These are phyloP conservation scores for Aspergillus sparsus DNA, from an alignment of 495 filamentous ascomycete genomes.

Conservation along the genomic window DNA sequence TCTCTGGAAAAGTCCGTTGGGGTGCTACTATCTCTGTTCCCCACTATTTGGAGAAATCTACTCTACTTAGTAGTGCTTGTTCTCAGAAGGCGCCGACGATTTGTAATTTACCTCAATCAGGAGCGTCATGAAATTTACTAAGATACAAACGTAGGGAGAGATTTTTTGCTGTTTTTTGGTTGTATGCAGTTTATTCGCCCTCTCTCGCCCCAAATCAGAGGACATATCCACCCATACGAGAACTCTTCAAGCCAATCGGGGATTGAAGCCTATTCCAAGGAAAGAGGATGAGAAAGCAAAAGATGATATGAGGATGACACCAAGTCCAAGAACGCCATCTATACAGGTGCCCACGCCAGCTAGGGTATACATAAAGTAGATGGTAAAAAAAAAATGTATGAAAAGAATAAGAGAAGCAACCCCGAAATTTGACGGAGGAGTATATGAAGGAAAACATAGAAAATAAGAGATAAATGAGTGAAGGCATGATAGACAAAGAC, in stretches of 20 bases:
- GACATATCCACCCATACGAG: constrained; percentile 6
- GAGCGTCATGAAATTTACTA: too few relatives aligned
- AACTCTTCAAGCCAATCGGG: neutral
- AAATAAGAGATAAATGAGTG: constrained; percentile 4
- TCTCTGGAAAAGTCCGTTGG: neutral
- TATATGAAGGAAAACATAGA: constrained; percentile 11
- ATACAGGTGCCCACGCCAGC: constrained; percentile 38
- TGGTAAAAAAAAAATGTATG: neutral
- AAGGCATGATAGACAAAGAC: constrained; percentile 4
- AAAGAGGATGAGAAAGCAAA: constrained; percentile 5
- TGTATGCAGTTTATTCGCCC: neutral
- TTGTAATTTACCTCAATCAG: too few relatives aligned
- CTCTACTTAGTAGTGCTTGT: neutral
- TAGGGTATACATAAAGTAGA: constrained; percentile 40
- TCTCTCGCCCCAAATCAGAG: neutral
- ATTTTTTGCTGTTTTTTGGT: constrained; percentile 10
- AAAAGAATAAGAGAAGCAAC: neutral
- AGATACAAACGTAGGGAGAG: neutral
- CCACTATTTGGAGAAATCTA: neutral
- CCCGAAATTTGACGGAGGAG: constrained; percentile 4
- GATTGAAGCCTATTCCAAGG: constrained; percentile 20
- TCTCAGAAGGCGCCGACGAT: neutral
- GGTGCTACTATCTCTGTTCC: neutral
- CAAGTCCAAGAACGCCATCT: constrained; percentile 39
- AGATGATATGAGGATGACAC: constrained; percentile 6